Evolutionary conservation across 805 yeast genomes (phyloP).

Genomic region (Metschnikowia matae): DNA sequence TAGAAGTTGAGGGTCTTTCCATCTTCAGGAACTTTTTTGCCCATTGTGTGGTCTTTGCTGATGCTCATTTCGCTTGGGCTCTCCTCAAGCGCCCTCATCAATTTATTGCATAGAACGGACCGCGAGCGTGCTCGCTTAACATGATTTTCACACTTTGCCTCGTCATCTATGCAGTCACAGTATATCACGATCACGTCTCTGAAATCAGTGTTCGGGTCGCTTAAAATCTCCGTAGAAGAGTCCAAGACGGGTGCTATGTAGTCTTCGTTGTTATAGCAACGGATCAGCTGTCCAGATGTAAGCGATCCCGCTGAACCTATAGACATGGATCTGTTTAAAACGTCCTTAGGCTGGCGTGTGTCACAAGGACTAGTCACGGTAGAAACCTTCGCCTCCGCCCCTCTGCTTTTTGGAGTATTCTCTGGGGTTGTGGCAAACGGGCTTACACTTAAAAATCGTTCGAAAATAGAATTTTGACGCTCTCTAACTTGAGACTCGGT

Average conservation of each 20-base stretch:
- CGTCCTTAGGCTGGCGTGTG: neutral
- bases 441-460: slow-evolving; percentile 5
- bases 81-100: slow-evolving; percentile 7
- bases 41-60: slow-evolving; percentile 1
- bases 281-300: neutral
- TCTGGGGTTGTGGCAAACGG: slow-evolving; percentile 1
- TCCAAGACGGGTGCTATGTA: slow-evolving; percentile 30
- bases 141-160: neutral
- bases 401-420: neutral
- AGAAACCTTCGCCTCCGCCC: neutral
- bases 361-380: neutral
- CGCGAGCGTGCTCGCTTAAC: slow-evolving; percentile 5
- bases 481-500: neutral
- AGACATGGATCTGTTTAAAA: slow-evolving; percentile 6
- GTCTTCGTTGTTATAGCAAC: slow-evolving; percentile 27
- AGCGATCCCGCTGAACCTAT: slow-evolving; percentile 4
- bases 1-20: slow-evolving; percentile 26
- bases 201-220: slow-evolving; percentile 24
- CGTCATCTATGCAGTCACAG: slow-evolving; percentile 6
- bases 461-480: slow-evolving; percentile 6
- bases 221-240: slow-evolving; percentile 27
- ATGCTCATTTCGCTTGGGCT: neutral
- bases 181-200: slow-evolving; percentile 23
- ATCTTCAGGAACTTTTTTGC: neutral
- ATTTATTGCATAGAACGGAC: slow-evolving; percentile 5